Base-by-base conservation (phyloP, 345 rosid genomes). In the Boechera divaricarpa region DNA sequence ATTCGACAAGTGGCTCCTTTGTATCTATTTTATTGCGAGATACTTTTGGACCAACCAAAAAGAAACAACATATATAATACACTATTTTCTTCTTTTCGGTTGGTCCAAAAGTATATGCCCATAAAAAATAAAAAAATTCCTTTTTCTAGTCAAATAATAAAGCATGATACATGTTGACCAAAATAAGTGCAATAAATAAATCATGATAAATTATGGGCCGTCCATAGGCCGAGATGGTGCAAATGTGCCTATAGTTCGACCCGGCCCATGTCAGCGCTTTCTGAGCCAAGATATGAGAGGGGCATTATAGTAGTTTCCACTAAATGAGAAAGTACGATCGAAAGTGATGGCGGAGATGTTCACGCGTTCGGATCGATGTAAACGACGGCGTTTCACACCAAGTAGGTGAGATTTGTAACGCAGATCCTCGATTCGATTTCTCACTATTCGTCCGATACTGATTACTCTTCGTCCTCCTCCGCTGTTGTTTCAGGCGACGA, bases 351-450 rank as follows among this genome's bases (percentile, higher is more conserved):
- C 79, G 10, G 71, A 73, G 36, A 49, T 60, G 77, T 39, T 77
- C 77, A 18, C 77, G 68, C 72, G 58, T 80, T 64, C 63, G 41
- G 7, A 10, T 58, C 71, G 59, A 56, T 9, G 26, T 21, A 35
- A 69, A 36, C 80, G 75, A 45, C 82, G 78, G 33, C 68, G 76
- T 58, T 33, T 56, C 3, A 12, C 1, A 32, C 16, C 31, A 44
- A 51, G 5, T 54, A 65, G 10, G 69, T 47, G 26, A 3, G 6
- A 2, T 11, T 15, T 41, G 42, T 55, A 31, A 44, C 64, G 54
- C 63, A 61, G 11, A 55, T 65, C 53, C 45, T 70, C 9, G 85
- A 83, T 7, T 69, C 82, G 7, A 66, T 72, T 13, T 78, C 83
- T 32, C 55, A 24, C 67, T 60, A 64, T 56, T 56, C 77, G 69